phyloP scores from a whole-genome alignment of 2,329 filamentous ascomycete genomes.

The Venturia oleaginea region DNA sequence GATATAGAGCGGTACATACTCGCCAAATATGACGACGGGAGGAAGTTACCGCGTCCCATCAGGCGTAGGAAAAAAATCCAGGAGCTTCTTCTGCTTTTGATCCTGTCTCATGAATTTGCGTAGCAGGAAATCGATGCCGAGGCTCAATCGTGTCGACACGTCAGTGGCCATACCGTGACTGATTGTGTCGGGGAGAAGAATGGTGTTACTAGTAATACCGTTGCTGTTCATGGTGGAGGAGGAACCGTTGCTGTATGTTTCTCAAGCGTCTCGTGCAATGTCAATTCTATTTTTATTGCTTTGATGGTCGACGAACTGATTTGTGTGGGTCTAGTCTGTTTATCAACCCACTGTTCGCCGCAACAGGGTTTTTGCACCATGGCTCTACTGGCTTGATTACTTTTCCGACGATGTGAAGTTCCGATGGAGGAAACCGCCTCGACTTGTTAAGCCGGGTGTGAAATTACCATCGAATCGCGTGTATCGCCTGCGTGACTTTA shows the following conservation, averaged over 20 bases:
- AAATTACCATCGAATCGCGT: not conserved
- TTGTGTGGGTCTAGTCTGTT: no score
- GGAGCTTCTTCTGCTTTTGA: not conserved
- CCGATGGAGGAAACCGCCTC: not conserved
- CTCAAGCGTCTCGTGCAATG: not conserved
- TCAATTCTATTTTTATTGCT: no score
- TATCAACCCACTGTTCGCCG: not conserved
- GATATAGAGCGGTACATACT: not conserved
- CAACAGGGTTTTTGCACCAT: not conserved
- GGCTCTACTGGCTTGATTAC: conserved; percentile 1
- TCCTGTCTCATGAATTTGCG: not conserved
- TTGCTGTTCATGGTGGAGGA: not conserved
- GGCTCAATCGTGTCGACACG: not conserved
- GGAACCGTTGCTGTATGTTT: not conserved
- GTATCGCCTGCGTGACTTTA: not conserved
- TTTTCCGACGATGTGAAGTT: not conserved
- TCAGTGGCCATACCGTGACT: not conserved
- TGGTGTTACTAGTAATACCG: not conserved
- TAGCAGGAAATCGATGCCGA: conserved; percentile 5
- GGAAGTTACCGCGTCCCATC: not conserved
- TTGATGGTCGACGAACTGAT: no score
- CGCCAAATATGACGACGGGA: not conserved
- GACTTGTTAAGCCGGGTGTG: not conserved
- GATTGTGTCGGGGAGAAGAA: not conserved
- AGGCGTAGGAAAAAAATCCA: not conserved